Evolutionary conservation across 768 basidiomycete species (phyloP).

Genomic region (Trametes cinnabarina): DNA sequence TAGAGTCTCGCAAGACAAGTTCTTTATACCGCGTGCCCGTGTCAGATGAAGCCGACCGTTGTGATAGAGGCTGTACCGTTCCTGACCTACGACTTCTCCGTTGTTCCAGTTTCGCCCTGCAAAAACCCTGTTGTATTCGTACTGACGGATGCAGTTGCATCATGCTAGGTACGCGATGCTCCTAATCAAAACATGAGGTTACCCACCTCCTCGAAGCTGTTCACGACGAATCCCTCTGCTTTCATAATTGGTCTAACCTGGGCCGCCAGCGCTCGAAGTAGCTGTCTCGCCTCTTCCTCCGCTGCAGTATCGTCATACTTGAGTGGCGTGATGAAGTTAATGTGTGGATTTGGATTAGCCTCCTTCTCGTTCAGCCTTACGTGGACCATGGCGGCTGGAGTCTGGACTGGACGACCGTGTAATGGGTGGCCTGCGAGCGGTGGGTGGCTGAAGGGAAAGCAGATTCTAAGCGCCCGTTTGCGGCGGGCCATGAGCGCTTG

Average conservation of each 20-base stretch:
- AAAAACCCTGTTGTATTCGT: constrained; percentile 76
- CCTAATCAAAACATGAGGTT: too few relatives aligned
- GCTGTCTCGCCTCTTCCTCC: constrained; percentile 65
- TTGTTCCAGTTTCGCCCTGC: constrained; percentile 83
- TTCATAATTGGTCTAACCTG: constrained; percentile 87
- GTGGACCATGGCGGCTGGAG: constrained; percentile 58
- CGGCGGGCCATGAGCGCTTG: neutral
- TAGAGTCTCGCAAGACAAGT: constrained; percentile 63
- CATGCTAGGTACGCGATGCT: too few relatives aligned
- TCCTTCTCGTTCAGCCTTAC: constrained; percentile 66
- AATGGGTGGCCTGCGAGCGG: neutral
- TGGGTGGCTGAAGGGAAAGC: neutral
- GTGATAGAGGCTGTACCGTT: neutral
- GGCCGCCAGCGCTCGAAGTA: constrained; percentile 76
- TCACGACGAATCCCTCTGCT: constrained; percentile 67
- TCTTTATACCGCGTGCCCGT: constrained; percentile 40
- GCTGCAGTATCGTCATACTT: constrained; percentile 40
- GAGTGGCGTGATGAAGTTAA: constrained; percentile 74
- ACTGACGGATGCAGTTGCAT: constrained; percentile 40
- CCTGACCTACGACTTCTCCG: constrained; percentile 73
- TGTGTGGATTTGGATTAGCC: constrained; percentile 68
- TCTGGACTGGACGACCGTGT: too few relatives aligned
- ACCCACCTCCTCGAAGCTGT: constrained; percentile 77
- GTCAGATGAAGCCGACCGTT: neutral
- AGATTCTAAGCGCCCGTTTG: neutral